Evolutionary conservation across 352 stramenopile species (phyloP).

Genomic region (Globisporangium megalacanthum): DNA sequence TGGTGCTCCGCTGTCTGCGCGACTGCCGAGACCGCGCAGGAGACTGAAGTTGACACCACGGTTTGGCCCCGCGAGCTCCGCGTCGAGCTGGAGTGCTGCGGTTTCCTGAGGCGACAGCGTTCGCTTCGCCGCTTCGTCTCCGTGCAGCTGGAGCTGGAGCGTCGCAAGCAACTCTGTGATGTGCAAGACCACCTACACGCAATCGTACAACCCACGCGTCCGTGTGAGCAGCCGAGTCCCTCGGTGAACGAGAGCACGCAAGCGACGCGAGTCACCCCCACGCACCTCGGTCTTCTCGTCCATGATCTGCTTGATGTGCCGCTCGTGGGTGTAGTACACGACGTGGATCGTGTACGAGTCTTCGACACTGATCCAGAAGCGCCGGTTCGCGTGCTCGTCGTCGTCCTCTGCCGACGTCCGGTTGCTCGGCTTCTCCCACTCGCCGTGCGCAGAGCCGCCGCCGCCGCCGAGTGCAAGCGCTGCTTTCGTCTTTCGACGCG

Average conservation of each 20-base stretch:
- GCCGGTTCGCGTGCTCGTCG: constrained; percentile 19
- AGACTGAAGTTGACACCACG: constrained; percentile 1
- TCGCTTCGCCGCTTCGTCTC: constrained; percentile 7
- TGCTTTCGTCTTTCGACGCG: constrained; percentile 21
- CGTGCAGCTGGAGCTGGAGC: constrained; percentile 28
- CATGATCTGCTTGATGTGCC: constrained; percentile 53
- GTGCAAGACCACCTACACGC: constrained; percentile 42
- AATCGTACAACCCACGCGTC: background rate
- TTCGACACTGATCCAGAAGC: constrained; percentile 73
- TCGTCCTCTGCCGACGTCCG: constrained; percentile 20
- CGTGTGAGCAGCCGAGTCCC: background rate
- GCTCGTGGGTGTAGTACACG: constrained; percentile 71
- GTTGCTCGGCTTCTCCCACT: constrained; percentile 47
- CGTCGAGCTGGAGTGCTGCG: background rate
- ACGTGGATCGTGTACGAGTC: constrained; percentile 65
- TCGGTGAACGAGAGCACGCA: background rate
- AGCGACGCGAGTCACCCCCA: background rate
- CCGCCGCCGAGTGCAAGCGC: constrained; percentile 45
- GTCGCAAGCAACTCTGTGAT: constrained; percentile 50
- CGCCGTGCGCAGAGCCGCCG: constrained; percentile 20
- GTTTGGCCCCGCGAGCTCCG: background rate
- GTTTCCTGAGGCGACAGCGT: background rate
- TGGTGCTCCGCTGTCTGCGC: background rate
- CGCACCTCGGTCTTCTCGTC: constrained; percentile 67
- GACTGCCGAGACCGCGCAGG: background rate